A percentile compares a stretch with the other conserved stretches of the same genome.
phyloP scores from a whole-genome alignment of 257 asterid genomes.

The Echites panduratus region DNA sequence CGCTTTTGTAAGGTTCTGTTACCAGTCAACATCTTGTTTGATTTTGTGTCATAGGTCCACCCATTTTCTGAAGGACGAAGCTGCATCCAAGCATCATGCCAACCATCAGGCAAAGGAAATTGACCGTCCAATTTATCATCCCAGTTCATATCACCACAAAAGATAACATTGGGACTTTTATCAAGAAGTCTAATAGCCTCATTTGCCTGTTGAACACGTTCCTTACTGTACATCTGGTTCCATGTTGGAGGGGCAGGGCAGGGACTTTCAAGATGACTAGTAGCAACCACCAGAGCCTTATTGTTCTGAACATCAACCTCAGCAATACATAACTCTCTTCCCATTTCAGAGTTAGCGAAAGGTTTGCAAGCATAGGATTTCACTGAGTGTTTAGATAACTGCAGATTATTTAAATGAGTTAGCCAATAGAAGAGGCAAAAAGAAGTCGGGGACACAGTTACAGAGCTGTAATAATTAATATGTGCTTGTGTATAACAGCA shows the following conservation, averaged over 20 bases:
- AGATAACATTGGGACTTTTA: slow-evolving; percentile 51
- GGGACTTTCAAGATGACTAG: slow-evolving; percentile 95
- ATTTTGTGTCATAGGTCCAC: slow-evolving; percentile 85
- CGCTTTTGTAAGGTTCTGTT: slow-evolving; percentile 62
- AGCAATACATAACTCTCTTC: slow-evolving; percentile 66
- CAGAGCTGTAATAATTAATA: not conserved
- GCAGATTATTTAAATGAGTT: slow-evolving; percentile 21
- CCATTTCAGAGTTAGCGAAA: slow-evolving; percentile 72
- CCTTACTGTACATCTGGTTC: slow-evolving; percentile 93
- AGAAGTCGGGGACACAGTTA: not conserved
- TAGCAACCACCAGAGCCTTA: slow-evolving; percentile 55
- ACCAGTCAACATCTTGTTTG: slow-evolving; percentile 82
- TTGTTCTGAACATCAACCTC: slow-evolving; percentile 49
- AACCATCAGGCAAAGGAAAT: slow-evolving; percentile 63
- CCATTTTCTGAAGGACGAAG: slow-evolving; percentile 70
- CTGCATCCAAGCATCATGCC: slow-evolving; percentile 87
- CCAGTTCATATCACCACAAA: slow-evolving; percentile 99
- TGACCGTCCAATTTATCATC: slow-evolving; percentile 78
- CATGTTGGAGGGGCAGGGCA: slow-evolving; percentile 86
- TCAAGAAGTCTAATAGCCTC: slow-evolving; percentile 61
- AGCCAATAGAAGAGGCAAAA: not conserved
- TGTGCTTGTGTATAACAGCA: too few relatives aligned
- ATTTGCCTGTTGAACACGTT: slow-evolving; percentile 78
- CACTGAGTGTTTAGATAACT: slow-evolving; percentile 71
- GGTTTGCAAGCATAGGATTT: slow-evolving; percentile 60